phyloP scores from a whole-genome alignment of 495 filamentous ascomycete species.

The Penicillium pancosmium region DNA sequence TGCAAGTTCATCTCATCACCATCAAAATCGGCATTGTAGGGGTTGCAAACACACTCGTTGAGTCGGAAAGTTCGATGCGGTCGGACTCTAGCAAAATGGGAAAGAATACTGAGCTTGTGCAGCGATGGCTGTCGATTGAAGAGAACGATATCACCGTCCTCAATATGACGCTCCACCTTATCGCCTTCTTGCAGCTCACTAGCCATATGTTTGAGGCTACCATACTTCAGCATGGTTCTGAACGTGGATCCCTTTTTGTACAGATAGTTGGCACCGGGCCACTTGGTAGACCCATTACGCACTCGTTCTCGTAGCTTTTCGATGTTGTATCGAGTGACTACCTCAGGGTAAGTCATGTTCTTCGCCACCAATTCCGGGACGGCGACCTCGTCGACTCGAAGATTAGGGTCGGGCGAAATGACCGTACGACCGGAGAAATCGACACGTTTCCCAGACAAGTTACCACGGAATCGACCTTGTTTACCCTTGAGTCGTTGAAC shows the following conservation, averaged over 20 bases:
- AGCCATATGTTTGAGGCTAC: conserved; percentile 66
- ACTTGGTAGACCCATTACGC: conserved; percentile 69
- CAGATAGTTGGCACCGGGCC: conserved; percentile 86
- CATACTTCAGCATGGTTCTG: conserved; percentile 76
- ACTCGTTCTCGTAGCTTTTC: conserved; percentile 75
- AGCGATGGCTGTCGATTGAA: conserved; percentile 98
- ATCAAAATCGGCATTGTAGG: conserved; percentile 99
- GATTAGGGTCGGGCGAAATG: conserved; percentile 94
- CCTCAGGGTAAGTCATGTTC: conserved; percentile 93
- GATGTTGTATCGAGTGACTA: conserved; percentile 79
- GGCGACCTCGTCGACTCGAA: conserved; percentile 92
- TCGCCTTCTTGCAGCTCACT: conserved; percentile 78
- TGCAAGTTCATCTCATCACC: conserved; percentile 99
- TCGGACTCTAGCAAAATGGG: conserved; percentile 87
- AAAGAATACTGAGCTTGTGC: conserved; percentile 97
- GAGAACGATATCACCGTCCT: conserved; percentile 94
- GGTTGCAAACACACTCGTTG: conserved; percentile 97
- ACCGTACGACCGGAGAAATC: conserved; percentile 98
- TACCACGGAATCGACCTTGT: conserved; percentile 94
- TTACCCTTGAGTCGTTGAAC: conserved; percentile 96
- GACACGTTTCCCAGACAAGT: conserved; percentile 96
- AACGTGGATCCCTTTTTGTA: conserved; percentile 69
- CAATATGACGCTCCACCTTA: conserved; percentile 89
- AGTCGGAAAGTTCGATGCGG: conserved; percentile 96
- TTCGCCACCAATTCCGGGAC: conserved; percentile 87